Evolutionary conservation across 305 asterid genomes (phyloP), one percentile per base, ranked within the genome.

Genomic region (Fraxinus xanthoxyloides): DNA sequence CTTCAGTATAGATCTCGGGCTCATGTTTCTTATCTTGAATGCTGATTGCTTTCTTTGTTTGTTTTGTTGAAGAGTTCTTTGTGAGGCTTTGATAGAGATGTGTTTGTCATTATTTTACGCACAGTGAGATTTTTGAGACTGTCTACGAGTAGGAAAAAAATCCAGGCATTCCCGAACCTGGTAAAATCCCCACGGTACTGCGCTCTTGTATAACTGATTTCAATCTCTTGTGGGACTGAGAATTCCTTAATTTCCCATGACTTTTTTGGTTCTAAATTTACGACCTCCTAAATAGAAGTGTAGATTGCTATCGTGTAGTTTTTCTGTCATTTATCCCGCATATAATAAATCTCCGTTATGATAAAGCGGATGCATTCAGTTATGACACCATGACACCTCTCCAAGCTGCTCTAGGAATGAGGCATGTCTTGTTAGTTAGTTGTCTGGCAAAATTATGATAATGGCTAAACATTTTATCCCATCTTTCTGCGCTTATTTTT

Each of bases 321-420:
- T 35, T 35, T 35, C 40, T 48, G 21, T 48, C 59, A 3, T 43
- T 15, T 48, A n/a, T 48, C 7, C 21, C 76, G 12, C 56, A 85
- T 89, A 85, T 89, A 72, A 79, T 87, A 79, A 87, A 80, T 54
- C 90, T 85, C 82, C 80, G 82, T 59, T 87, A 87, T 81, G 90
- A 87, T 56, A 89, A 85, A 75, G 87, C 89, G n/a, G 90, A 89
- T 13, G 89, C 87, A 36, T 89, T 81, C 69, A 89, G 90, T 81
- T 94, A 92, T 75, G 97, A 90, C 73, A 83, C 85, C 84, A 85
- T 94, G 99, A 89, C 93, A 28, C 97, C 97, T 75, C 86, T 94
- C 51, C 97, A 92, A 90, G 98, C 96, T 83, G 98, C 97, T 77
- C 77, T 94, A 76, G 85, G 90, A 79, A 87, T 87, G 80, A 83